Conservation (phyloP, 768 basidiomycete species). For the Lactarius trivialis region DNA sequence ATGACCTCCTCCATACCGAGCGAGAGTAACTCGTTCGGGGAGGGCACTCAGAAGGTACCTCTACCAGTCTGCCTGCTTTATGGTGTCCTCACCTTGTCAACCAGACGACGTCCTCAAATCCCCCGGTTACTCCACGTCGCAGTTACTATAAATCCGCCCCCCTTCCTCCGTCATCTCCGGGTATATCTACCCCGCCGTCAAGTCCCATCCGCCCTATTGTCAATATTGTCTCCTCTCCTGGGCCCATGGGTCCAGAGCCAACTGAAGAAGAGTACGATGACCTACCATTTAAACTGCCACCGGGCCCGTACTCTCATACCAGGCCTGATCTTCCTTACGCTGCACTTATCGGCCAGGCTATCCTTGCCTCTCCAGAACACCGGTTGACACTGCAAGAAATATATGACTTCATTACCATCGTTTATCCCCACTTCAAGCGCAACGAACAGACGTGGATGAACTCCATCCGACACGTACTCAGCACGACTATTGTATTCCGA, state of each 20-base stretch:
- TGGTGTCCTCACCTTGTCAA: conserved; percentile 24
- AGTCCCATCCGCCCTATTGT: conserved; percentile 56
- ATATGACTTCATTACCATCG: conserved; percentile 91
- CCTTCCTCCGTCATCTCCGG: conserved; percentile 57
- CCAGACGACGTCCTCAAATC: conserved; percentile 34
- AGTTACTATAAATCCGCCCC: conserved; percentile 38
- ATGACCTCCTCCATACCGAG: conserved; percentile 21
- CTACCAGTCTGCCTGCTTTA: conserved; percentile 26
- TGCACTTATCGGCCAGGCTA: conserved; percentile 91
- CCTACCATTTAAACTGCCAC: conserved; percentile 71
- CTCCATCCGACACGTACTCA: conserved; percentile 93
- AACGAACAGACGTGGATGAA: conserved; percentile 97
- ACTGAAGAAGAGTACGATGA: conserved; percentile 58
- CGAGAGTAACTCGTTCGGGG: conserved; percentile 21
- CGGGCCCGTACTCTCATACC: conserved; percentile 70
- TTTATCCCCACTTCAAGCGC: conserved; percentile 89
- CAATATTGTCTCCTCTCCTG: conserved; percentile 80
- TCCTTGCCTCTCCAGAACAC: conserved; percentile 76
- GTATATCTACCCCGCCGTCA: conserved; percentile 51
- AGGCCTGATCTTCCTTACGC: conserved; percentile 92
- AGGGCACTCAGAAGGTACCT: conserved; percentile 28
- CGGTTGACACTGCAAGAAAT: conserved; percentile 92
- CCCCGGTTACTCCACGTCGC: conserved; percentile 45
- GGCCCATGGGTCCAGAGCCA: conserved; percentile 62
- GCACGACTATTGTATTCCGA: conserved; percentile 85